Evolutionary conservation across 2,329 filamentous ascomycete genomes (phyloP), one percentile per base, ranked within the genome.

Genomic region (Rhynchosporium secalis): DNA sequence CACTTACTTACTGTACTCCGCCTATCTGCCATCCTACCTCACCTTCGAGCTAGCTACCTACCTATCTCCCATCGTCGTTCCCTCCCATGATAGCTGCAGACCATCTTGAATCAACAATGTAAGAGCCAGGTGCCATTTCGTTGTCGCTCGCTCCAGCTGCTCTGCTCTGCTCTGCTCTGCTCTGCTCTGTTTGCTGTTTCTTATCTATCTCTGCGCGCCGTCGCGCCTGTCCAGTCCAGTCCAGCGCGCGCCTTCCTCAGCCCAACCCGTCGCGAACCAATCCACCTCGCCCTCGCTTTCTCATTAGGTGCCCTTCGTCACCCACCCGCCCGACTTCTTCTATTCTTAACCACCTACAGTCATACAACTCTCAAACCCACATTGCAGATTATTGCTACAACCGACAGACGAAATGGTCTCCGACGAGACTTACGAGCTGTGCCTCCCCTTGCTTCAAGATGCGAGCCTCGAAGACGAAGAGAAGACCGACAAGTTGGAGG

Each of bases 371-470:
- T 45, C 45, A 55, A 58, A 55, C 47, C 46, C 29, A 38, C 40
- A 28, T 57, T 38, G 33, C 41, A 48, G 45, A 40, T 41, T 45
- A 38, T 46, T 28, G 15, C 41, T 26, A 49, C 58, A 61, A 51
- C 20, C 41, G 61, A 31, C 43, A 5, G 41, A 48, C 58, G 72
- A 58, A 40, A 97, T 98, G 94, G 88, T 96, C 66, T 91, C 93
- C 71, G 94, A 98, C 81, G 87, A 93, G 71, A 87, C 94, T 61
- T 96, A 96, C 80, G 92, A 97, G 71, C 85, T 95, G 72, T 96
- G 92, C 76, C 86, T 96, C 75, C 91, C 92, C 58, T 85, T 97
- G 73, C 84, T 99, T 67, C 88, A 95, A 79, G 89, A 97, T 77
- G 79, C 86, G 62, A 81, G 83, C 60, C 82, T 96, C 65, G 91